Evolutionary conservation across 192 early-diverging fungal species (phyloP), one percentile per base, ranked within the genome.

Genomic region (Podila horticola): DNA sequence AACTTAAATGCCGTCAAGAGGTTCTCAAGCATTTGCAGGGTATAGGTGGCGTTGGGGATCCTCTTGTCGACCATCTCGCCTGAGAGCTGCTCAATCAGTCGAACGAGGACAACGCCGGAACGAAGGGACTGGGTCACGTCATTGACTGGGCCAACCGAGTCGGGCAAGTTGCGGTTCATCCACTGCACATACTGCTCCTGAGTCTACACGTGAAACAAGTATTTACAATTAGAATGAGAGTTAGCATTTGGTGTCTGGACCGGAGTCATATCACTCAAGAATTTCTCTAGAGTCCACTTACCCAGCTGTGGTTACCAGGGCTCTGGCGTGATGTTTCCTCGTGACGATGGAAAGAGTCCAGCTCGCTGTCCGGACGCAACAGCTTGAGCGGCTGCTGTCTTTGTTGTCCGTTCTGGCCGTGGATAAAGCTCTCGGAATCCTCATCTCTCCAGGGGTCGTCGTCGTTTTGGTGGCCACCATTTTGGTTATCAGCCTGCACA

Each of bases 1-100:
- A 87, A 87, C 63, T 87, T 87, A 58, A 87, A 85, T 2, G 86
- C 86, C 9, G 86, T 77, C 26, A 84, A 74, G 62, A 87, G 75
- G 33, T 82, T 85, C 67, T 87, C 86, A 11, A 87, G 66, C 81
- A 87, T 82, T 38, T 71, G 73, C 64, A 87, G 82, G 66, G 81
- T 87, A 65, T 77, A 76, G 24, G 75, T 76, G 58, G 82, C 81
- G 33, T 66, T 55, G 17, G 75, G 84, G 26, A 82, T 72, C 34
- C 83, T 63, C 41, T 77, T 71, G 59, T 70, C 68, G 2, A 87
- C 86, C 41, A 70, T 60, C 50, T 87, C 84, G 33, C 82, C 75
- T 33, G 84, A 85, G 10, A 87, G 62, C 10, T 72, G 52, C 36
- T 87, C 84, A 19, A 87, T 59, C 50, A 87, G 60, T 11, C 67